Evolutionary conservation across 805 yeast genomes (phyloP).

Genomic region (Barnettozyma salicaria): DNA sequence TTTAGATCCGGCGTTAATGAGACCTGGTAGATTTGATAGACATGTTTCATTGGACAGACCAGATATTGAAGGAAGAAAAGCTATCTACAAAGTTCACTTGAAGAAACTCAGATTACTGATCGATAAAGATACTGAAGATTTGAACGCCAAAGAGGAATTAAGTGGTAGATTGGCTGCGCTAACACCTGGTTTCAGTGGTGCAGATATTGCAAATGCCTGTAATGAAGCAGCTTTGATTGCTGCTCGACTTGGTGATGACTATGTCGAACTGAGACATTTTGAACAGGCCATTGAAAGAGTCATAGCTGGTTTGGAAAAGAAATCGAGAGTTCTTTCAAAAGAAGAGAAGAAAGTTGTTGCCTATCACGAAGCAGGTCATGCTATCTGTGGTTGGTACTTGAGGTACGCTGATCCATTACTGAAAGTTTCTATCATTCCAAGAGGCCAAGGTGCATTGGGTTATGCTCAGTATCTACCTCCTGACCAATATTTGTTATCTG

Average conservation of each 20-base stretch:
- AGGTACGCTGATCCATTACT: conserved; percentile 84
- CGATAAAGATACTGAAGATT: conserved; percentile 35
- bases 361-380: conserved; percentile 96
- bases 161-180: conserved; percentile 84
- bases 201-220: conserved; percentile 92
- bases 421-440: conserved; percentile 90
- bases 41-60: conserved; percentile 84
- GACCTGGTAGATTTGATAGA: conserved; percentile 95
- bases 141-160: conserved; percentile 47
- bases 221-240: conserved; percentile 94
- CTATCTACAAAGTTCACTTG: conserved; percentile 77
- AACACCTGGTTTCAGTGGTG: conserved; percentile 95
- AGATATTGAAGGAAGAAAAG: conserved; percentile 83
- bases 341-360: conserved; percentile 85
- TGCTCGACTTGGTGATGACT: conserved; percentile 64
- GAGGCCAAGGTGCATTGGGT: conserved; percentile 94
- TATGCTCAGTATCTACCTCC: conserved; percentile 93
- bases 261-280: conserved; percentile 65
- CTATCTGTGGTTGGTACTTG: conserved; percentile 91
- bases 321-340: conserved; percentile 68
- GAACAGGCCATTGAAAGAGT: conserved; percentile 93
- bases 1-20: conserved; percentile 78
- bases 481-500: conserved; percentile 73
- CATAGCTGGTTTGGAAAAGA: conserved; percentile 88
- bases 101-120: conserved; percentile 45